A percentile compares a stretch with the other conserved stretches of the same genome.
Conservation (phyloP, 2,329 filamentous ascomycete species). For the Aspergillus ochraceoroseus region DNA sequence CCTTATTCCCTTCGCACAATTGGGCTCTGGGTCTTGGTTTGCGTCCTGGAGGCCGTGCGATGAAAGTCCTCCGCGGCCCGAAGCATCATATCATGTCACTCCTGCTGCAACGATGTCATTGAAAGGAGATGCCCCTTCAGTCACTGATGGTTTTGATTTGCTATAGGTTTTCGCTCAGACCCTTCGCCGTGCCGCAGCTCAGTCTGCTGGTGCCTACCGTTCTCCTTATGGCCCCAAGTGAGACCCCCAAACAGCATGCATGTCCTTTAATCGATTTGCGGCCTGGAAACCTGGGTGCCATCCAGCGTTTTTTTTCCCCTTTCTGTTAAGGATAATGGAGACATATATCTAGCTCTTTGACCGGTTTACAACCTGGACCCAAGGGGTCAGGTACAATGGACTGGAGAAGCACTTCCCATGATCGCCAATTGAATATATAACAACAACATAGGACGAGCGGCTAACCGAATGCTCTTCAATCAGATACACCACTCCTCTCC, state of each 20-base stretch:
- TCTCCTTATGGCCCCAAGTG: constrained; percentile 58
- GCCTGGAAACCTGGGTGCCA: no score
- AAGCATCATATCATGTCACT: no score
- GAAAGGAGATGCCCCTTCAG: neutral
- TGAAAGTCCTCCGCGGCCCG: no score
- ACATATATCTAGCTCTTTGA: no score
- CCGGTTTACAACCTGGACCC: no score
- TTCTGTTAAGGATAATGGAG: no score
- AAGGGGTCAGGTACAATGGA: no score
- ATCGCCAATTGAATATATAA: no score
- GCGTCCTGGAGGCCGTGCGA: neutral
- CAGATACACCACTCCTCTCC: constrained; percentile 49
- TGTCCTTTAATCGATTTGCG: no score
- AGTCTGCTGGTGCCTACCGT: constrained; percentile 44
- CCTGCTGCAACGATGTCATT: neutral
- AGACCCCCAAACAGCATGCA: constrained; percentile 21
- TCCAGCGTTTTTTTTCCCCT: no score
- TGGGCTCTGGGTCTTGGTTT: neutral
- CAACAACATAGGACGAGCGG: no score
- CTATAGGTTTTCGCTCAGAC: constrained; percentile 33
- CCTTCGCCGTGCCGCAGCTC: constrained; percentile 36
- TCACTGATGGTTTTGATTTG: constrained; percentile 18
- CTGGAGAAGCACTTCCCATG: neutral
- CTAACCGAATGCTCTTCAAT: constrained; percentile 16
- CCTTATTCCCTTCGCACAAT: neutral